Evolutionary conservation across 352 stramenopile genomes (phyloP).

Genomic region (Globisporangium spinosum): DNA sequence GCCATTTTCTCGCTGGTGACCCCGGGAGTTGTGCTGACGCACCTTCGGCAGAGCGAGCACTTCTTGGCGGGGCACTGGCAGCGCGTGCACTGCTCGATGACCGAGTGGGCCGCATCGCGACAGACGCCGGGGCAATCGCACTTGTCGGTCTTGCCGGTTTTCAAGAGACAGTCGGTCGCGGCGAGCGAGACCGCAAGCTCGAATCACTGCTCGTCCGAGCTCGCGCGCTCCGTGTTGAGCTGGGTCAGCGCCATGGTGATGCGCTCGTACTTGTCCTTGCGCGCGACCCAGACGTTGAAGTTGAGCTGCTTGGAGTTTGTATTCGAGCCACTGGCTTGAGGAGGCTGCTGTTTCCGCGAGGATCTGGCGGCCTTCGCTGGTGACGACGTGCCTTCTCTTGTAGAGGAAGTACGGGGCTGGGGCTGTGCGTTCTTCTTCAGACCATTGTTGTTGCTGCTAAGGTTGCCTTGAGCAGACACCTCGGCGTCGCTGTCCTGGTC

Average conservation of each 20-base stretch:
- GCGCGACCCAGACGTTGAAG: slow-evolving; percentile 81
- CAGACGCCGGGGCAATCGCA: slow-evolving; percentile 74
- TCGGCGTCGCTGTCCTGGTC: slow-evolving; percentile 30
- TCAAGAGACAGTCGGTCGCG: slow-evolving; percentile 74
- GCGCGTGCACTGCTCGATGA: slow-evolving; percentile 66
- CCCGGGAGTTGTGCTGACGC: slow-evolving; percentile 49
- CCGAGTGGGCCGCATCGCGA: slow-evolving; percentile 51
- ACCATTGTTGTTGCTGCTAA: slow-evolving; percentile 19
- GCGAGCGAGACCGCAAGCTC: slow-evolving; percentile 70
- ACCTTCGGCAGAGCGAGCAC: slow-evolving; percentile 73
- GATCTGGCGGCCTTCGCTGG: not conserved
- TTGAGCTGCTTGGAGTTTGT: slow-evolving; percentile 32
- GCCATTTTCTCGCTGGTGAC: slow-evolving; percentile 68
- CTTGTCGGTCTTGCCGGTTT: slow-evolving; percentile 60
- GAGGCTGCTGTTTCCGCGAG: not conserved
- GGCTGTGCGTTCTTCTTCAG: not conserved
- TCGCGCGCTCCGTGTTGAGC: slow-evolving; percentile 62
- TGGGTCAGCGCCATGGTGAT: slow-evolving; percentile 55
- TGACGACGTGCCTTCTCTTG: not conserved
- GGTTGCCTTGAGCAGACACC: slow-evolving; percentile 4
- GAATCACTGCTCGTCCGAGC: slow-evolving; percentile 59
- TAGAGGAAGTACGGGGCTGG: not conserved
- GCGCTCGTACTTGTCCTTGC: slow-evolving; percentile 87
- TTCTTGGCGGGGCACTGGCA: slow-evolving; percentile 81
- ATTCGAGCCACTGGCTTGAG: not conserved